Conservation (phyloP, 2,329 filamentous ascomycete species). For the Aureobasidium sp. region DNA sequence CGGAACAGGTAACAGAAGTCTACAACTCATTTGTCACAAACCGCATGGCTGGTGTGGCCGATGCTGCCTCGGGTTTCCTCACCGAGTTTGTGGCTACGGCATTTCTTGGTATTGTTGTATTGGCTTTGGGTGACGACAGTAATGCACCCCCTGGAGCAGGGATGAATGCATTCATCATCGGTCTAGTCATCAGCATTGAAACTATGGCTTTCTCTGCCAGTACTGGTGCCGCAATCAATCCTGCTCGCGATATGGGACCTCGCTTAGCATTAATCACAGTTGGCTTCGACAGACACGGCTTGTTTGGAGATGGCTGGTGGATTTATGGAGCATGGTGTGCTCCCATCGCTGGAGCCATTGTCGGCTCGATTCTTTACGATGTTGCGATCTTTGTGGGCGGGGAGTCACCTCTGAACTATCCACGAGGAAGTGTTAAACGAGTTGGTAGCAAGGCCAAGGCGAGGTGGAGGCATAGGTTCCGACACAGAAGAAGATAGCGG, state of each 20-base stretch:
- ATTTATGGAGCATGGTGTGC: slow-evolving; percentile 42
- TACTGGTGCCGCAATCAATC: slow-evolving; percentile 44
- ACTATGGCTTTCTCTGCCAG: slow-evolving; percentile 40
- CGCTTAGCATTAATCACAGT: slow-evolving; percentile 39
- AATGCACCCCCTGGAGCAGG: slow-evolving; percentile 37
- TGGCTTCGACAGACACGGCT: slow-evolving; percentile 33
- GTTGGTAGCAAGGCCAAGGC: slow-evolving; percentile 19
- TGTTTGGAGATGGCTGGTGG: slow-evolving; percentile 38
- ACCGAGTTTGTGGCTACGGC: slow-evolving; percentile 41
- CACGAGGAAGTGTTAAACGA: slow-evolving; percentile 24
- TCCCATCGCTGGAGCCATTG: slow-evolving; percentile 34
- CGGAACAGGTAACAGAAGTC: slow-evolving; percentile 22
- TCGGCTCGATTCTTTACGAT: slow-evolving; percentile 43
- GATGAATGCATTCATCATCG: slow-evolving; percentile 46
- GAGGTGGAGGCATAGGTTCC: slow-evolving; percentile 9
- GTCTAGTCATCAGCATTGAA: slow-evolving; percentile 34
- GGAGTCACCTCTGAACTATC: slow-evolving; percentile 47
- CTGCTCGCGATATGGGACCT: slow-evolving; percentile 45
- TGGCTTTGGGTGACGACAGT: slow-evolving; percentile 30
- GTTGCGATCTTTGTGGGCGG: slow-evolving; percentile 43
- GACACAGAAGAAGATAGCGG: neutral
- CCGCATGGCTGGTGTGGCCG: slow-evolving; percentile 35
- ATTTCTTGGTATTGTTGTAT: slow-evolving; percentile 35
- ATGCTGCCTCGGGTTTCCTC: slow-evolving; percentile 42
- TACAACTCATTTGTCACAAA: slow-evolving; percentile 40